These are phyloP conservation scores for Xylariaceae sp. DNA, from an alignment of 2,329 filamentous ascomycete species.

Conservation along the genomic window DNA sequence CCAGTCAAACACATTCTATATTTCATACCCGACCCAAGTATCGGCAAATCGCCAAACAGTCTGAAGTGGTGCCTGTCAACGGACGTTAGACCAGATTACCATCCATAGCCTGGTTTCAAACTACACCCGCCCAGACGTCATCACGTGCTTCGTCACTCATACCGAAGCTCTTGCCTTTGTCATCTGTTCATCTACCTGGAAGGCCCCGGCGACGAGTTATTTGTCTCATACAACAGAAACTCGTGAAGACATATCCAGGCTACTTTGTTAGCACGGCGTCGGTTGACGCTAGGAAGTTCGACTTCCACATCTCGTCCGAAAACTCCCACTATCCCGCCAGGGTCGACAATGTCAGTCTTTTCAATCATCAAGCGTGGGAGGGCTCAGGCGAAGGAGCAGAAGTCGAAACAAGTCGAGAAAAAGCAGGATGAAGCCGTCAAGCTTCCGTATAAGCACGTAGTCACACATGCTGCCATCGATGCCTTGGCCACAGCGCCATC, in stretches of 20 bases:
- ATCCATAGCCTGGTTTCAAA: no score
- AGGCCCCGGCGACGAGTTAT: background rate
- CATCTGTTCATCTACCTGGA: background rate
- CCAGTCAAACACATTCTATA: no score
- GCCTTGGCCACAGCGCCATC: conserved; percentile 52
- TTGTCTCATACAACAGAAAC: background rate
- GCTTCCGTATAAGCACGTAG: conserved; percentile 54
- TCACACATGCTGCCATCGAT: conserved; percentile 59
- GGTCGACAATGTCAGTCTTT: conserved; percentile 16
- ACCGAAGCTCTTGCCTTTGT: background rate
- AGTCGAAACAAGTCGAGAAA: conserved; percentile 45
- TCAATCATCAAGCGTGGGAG: conserved; percentile 18
- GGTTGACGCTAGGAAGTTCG: conserved; percentile 3
- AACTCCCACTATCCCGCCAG: background rate
- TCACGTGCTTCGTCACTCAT: no score
- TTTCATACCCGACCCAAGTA: no score
- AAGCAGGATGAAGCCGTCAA: conserved; percentile 39
- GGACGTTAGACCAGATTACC: no score
- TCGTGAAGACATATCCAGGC: background rate
- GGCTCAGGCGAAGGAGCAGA: conserved; percentile 53
- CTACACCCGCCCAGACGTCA: no score
- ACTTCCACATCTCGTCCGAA: background rate
- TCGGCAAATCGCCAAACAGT: no score
- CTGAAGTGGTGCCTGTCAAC: no score
- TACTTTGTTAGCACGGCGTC: background rate